Evolutionary conservation across 1,139 yeast species (phyloP), one percentile per base, ranked within the genome.

Genomic region (Candida smagusa): DNA sequence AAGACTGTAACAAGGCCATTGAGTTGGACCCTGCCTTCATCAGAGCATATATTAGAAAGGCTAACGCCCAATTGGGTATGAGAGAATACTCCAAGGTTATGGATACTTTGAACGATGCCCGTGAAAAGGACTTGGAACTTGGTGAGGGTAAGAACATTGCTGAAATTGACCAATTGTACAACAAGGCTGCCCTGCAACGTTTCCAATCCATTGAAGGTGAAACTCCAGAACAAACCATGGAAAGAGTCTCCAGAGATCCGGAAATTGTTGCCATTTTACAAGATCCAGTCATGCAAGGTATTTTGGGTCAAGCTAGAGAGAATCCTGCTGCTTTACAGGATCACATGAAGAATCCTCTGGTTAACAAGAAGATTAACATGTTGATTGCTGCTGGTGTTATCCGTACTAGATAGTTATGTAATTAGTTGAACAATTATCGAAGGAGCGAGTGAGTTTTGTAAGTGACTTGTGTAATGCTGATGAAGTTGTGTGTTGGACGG

Each of bases 311-410:
- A 68, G 98, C 97, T 12, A 87, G 85, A 63, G 88, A 82, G 45
- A 86, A 94, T 60, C 98, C 98, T 33, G 96, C 96, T 36, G 97
- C 98, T 34, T 76, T 94, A 52, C 94, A 87, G 60, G 97, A 92
- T 52, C 98, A 94, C 66, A 89, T 94, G 97, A 86, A 79, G 73
- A 94, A 92, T 66, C 97, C 98, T 27, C 95, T 82, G 48, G 89
- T 94, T 38, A 79, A 82, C 54, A 83, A 81, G 63, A 94, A 92
- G 79, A 82, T 94, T 55, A 85, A 86, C 61, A 77, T 86, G 57
- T 77, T 94, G 65, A 84, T 90, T 59, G 95, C 97, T 41, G 97
- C 98, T 24, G 99, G 99, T 59, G 88, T 94, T 42, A 90, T 94
- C 58, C 85, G 96, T 63, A 89, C 97, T 30, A 81, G 96, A 59